Evolutionary conservation across 768 basidiomycete genomes (phyloP).

Genomic region (Rhizopogon vesiculosus): DNA sequence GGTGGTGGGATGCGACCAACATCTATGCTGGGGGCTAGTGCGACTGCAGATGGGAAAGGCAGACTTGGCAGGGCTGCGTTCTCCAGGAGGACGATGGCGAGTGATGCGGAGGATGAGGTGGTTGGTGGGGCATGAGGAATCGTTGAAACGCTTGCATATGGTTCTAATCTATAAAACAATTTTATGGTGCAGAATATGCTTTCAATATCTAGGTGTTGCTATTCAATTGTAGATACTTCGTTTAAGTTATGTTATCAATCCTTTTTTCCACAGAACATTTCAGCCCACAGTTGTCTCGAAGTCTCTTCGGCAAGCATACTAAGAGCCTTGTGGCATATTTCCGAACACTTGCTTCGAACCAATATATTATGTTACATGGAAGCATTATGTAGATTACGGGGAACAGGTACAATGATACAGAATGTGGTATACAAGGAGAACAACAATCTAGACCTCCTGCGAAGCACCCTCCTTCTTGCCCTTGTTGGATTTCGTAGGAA

Average conservation of each 20-base stretch:
- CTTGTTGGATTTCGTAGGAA: constrained; percentile 41
- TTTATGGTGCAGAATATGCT: not conserved
- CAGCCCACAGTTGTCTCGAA: too few species aligned
- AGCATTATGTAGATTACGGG: constrained; percentile 27
- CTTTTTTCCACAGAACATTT: too few species aligned
- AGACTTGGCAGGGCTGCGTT: constrained; percentile 39
- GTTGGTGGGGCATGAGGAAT: constrained; percentile 28
- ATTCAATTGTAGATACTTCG: not conserved
- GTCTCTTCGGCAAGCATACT: too few species aligned
- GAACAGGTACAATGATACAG: constrained; percentile 21
- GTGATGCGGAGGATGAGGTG: constrained; percentile 77
- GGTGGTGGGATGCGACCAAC: constrained; percentile 20
- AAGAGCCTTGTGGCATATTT: too few species aligned
- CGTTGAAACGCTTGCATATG: not conserved
- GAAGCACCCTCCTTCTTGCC: constrained; percentile 47
- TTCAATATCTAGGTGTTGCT: too few species aligned
- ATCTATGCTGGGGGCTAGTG: constrained; percentile 7
- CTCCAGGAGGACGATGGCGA: constrained; percentile 76
- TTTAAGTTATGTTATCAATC: not conserved
- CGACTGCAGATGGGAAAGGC: not conserved
- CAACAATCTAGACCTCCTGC: constrained; percentile 38
- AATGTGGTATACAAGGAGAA: constrained; percentile 6
- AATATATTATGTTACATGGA: constrained; percentile 13
- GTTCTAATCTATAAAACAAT: not conserved
- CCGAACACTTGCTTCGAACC: not conserved